Evolutionary conservation across 176 grass and related monocot genomes (phyloP).

Genomic region (Pontederia paniculata): DNA sequence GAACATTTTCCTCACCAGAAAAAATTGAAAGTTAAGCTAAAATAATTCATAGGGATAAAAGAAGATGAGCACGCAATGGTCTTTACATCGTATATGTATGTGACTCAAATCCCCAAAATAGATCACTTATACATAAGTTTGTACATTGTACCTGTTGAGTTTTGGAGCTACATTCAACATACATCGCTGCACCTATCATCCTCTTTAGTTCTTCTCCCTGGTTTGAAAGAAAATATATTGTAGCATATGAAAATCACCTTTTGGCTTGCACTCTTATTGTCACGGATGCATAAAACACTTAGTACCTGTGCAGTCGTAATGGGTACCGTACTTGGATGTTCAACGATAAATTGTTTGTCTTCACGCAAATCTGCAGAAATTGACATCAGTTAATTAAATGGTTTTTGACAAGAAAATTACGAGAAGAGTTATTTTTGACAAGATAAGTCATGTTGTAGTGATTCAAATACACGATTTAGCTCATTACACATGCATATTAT

Average conservation of each 20-base stretch:
- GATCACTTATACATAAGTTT: neutral
- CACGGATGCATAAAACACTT: neutral
- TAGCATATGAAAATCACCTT: neutral
- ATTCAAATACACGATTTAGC: too few species aligned
- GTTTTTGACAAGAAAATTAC: neutral
- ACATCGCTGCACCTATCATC: constrained; percentile 9
- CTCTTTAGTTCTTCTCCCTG: constrained; percentile 18
- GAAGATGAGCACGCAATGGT: neutral
- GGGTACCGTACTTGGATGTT: constrained; percentile 3
- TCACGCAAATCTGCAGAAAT: constrained; percentile 13
- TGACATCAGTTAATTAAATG: neutral
- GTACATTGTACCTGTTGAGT: constrained; percentile 11
- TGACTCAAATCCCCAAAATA: neutral
- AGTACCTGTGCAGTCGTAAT: constrained; percentile 10
- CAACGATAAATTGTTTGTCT: constrained; percentile 13
- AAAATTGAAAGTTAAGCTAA: too few species aligned
- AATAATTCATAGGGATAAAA: too few species aligned
- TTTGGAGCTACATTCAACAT: constrained; percentile 17
- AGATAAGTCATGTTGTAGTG: too few species aligned
- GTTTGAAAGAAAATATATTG: neutral
- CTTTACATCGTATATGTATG: neutral
- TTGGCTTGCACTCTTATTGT: too few species aligned
- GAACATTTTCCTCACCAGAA: too few species aligned
- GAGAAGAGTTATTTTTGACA: neutral
- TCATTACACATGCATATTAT: too few species aligned